phyloP scores from a whole-genome alignment of 257 asterid genomes.

The Fraxinus anomala region DNA sequence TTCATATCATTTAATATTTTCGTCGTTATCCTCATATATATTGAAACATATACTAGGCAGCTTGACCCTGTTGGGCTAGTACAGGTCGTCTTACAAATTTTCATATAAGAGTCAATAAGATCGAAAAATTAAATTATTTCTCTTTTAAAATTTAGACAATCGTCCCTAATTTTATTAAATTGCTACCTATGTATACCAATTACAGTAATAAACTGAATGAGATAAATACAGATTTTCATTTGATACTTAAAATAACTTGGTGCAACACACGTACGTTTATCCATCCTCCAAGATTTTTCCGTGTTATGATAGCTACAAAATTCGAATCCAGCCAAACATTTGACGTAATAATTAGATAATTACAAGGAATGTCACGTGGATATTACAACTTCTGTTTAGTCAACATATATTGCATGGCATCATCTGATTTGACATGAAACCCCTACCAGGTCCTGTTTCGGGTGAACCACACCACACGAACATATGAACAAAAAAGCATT shows the following conservation, averaged over 20 bases:
- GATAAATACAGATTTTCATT: not conserved
- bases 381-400: not conserved
- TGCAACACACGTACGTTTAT: not conserved
- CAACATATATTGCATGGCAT: not conserved
- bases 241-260: too few species aligned
- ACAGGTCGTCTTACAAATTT: too few species aligned
- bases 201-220: not conserved
- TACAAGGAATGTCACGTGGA: not conserved
- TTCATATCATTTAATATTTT: too few species aligned
- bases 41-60: too few species aligned
- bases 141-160: too few species aligned
- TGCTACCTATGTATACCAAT: not conserved
- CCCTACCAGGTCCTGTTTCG: not conserved
- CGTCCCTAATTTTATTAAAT: too few species aligned
- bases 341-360: not conserved
- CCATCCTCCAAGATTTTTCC: not conserved
- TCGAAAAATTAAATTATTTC: too few species aligned
- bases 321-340: not conserved
- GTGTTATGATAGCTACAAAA: not conserved
- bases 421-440: not conserved
- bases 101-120: too few species aligned
- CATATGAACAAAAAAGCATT: not conserved
- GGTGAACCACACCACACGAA: not conserved
- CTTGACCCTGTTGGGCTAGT: too few species aligned
- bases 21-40: too few species aligned